Conservation (phyloP, 768 basidiomycete genomes). For the Podaxis sp. region DNA sequence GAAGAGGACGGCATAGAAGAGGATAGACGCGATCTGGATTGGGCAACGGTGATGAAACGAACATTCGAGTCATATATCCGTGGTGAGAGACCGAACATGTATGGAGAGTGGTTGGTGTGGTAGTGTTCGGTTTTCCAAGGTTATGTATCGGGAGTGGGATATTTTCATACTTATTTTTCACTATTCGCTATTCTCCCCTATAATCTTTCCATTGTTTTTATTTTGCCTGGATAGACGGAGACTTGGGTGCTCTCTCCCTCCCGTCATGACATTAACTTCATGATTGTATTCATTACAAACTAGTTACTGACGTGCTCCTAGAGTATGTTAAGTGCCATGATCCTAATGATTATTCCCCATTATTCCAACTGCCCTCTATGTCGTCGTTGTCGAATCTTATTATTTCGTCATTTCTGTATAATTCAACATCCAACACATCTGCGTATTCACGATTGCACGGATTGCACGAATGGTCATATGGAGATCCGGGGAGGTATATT, state of each 20-base stretch:
- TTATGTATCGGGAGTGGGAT: neutral
- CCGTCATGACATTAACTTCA: conserved; percentile 9
- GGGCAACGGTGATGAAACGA: conserved; percentile 93
- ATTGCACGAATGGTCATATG: neutral
- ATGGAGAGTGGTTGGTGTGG: conserved; percentile 79
- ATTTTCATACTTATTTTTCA: neutral
- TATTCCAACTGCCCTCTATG: neutral
- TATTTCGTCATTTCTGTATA: neutral
- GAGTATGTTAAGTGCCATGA: conserved; percentile 8
- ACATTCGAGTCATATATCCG: conserved; percentile 93
- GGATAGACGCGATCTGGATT: conserved; percentile 82
- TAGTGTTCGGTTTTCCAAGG: conserved; percentile 18
- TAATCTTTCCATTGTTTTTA: neutral
- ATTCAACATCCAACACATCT: neutral
- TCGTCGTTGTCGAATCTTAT: neutral
- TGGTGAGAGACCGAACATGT: conserved; percentile 92
- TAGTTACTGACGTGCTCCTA: conserved; percentile 13
- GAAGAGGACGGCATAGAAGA: conserved; percentile 49
- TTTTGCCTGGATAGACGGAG: neutral
- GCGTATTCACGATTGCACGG: neutral
- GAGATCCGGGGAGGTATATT: conserved; percentile 8
- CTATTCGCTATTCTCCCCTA: neutral
- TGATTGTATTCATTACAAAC: conserved; percentile 8
- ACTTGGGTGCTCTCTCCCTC: neutral
- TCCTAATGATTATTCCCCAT: conserved; percentile 7